Percentiles rank a stretch among this genome's conserved stretches.
phyloP scores from a whole-genome alignment of 2,329 filamentous ascomycete genomes.

The Coniochaeta prunicola region DNA sequence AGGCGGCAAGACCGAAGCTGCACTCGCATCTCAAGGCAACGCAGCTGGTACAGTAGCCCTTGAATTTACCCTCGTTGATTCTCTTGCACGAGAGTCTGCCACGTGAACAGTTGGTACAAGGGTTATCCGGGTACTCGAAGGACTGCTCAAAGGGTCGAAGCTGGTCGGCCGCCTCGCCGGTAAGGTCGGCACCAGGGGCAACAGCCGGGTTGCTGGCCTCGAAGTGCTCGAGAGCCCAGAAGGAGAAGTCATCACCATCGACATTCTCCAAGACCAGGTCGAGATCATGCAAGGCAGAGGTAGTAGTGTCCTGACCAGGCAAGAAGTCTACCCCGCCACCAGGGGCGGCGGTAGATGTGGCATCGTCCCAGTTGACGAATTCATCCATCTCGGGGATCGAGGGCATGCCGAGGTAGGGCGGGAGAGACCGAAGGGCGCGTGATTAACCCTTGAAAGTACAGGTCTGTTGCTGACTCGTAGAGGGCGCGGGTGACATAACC shows the following conservation, averaged over 20 bases:
- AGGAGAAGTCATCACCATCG: slow-evolving; percentile 53
- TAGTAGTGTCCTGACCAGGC: slow-evolving; percentile 5
- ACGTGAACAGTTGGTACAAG: slow-evolving; percentile 44
- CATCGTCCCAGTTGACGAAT: slow-evolving; percentile 56
- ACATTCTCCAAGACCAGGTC: slow-evolving; percentile 48
- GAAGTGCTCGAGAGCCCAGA: slow-evolving; percentile 53
- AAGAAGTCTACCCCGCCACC: slow-evolving; percentile 11
- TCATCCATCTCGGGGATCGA: slow-evolving; percentile 39
- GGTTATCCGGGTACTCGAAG: slow-evolving; percentile 36
- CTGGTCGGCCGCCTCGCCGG: slow-evolving; percentile 8
- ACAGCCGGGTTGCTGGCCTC: slow-evolving; percentile 27
- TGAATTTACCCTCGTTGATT: slow-evolving; percentile 51
- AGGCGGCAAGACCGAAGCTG: slow-evolving; percentile 40
- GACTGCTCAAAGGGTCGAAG: slow-evolving; percentile 23
- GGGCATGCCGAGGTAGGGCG: slow-evolving; percentile 13
- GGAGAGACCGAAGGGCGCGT: background rate
- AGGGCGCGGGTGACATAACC: background rate
- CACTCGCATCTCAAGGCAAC: slow-evolving; percentile 52
- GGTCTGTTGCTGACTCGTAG: background rate
- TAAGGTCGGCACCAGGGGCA: slow-evolving; percentile 9
- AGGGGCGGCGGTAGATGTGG: slow-evolving; percentile 26
- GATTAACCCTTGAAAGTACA: background rate
- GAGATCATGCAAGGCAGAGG: slow-evolving; percentile 29
- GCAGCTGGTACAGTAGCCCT: slow-evolving; percentile 55
- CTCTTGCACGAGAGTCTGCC: slow-evolving; percentile 53